Percentiles rank a stretch among this genome's conserved stretches.
Conservation (phyloP, 2,329 filamentous ascomycete genomes). For the Apiospora kogelbergensis region DNA sequence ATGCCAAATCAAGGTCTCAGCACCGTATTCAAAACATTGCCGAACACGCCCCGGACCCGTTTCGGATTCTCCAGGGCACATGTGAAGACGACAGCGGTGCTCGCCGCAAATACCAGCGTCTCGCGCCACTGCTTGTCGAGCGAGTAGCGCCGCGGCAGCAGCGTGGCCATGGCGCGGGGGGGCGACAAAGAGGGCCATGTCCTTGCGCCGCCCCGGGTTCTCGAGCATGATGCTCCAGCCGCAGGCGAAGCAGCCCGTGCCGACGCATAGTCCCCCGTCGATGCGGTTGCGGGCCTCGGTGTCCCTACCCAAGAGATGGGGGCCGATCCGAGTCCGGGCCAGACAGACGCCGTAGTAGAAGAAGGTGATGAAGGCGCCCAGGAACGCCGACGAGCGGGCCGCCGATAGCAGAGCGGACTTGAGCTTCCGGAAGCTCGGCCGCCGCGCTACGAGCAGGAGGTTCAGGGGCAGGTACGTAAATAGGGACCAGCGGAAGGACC, state of each 20-base stretch:
- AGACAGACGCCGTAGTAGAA: conserved; percentile 89
- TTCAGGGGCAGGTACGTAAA: conserved; percentile 76
- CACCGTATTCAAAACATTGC: conserved; percentile 55
- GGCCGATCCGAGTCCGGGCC: conserved; percentile 70
- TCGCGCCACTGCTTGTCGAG: conserved; percentile 66
- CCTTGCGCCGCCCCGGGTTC: conserved; percentile 62
- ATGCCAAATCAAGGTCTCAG: conserved; percentile 33
- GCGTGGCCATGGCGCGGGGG: conserved; percentile 75
- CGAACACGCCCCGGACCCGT: conserved; percentile 68
- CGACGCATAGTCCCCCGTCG: conserved; percentile 67
- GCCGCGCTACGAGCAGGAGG: conserved; percentile 59
- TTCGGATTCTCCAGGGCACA: conserved; percentile 61
- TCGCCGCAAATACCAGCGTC: conserved; percentile 63
- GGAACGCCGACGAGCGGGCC: conserved; percentile 71
- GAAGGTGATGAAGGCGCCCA: conserved; percentile 73
- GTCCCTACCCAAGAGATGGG: conserved; percentile 60
- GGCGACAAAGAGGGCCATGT: conserved; percentile 78
- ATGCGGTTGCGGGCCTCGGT: conserved; percentile 47
- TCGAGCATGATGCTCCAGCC: conserved; percentile 83
- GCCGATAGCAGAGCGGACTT: conserved; percentile 57
- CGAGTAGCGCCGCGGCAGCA: conserved; percentile 70
- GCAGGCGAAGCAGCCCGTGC: conserved; percentile 70
- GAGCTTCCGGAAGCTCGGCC: conserved; percentile 46
- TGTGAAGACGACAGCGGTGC: conserved; percentile 70
- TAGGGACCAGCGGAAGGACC: conserved; percentile 73